Evolutionary conservation across 2,329 filamentous ascomycete genomes (phyloP), one percentile per base, ranked within the genome.

Genomic region (Trichoderma aggressivum): DNA sequence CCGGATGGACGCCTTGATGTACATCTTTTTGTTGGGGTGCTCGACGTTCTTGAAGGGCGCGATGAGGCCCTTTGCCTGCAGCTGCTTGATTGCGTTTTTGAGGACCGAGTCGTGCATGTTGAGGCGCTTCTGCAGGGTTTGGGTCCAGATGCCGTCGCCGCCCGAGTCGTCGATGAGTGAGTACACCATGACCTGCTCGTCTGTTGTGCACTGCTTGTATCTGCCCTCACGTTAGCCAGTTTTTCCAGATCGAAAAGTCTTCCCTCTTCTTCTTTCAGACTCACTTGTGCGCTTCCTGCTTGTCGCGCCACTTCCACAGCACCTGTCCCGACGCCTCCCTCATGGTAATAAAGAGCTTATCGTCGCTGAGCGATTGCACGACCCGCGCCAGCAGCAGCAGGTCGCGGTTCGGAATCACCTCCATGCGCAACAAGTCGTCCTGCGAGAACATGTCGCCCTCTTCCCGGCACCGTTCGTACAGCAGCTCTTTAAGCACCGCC

Each of bases 1-100:
- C 12, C 90, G 89, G 72, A 99, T 88, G 73, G 91, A 91, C 68
- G 91, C 89, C 78, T 97, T 91, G 87, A 99, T 97, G 86, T 96
- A 99, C 88, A 97, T 97, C 83, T 97, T 97, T 79, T 96, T 92
- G 75, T 91, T 92, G 32, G 94, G 93, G 78, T 92, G 91, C 82
- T 97, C 94, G 81, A 97, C 94, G 80, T 92, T 96, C 83, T 95
- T 96, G 83, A 98, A 94, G 71, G 91, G 90, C 77, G 92, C 92
- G 80, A 99, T 94, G 79, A 97, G 90, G 43, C 90, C 89, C 79
- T 94, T 94, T 50, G 86, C 84, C 80, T 97, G 92, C 73, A 99
- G 89, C 73, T 91, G 89, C 83, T 97, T 97, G 75, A 98, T 86
- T 32, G 90, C 90, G 76, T 92, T 91, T 76, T 92, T 92, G 76